A percentile compares a stretch with the other conserved stretches of the same genome.
Conservation (phyloP, 192 early-diverging fungal genomes). For the Coemansia umbellata region DNA sequence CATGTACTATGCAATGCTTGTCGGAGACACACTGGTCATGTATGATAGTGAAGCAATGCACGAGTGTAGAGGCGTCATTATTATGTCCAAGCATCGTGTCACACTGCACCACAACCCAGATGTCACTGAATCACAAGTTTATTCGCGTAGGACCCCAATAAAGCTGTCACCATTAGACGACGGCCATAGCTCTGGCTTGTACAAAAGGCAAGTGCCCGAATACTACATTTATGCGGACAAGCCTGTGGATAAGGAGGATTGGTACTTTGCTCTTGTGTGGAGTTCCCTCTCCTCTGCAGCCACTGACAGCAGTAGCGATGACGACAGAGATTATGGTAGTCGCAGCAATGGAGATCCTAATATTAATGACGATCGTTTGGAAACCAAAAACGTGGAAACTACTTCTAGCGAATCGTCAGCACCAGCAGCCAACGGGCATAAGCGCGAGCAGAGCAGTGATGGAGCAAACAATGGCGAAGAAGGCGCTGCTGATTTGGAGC, state of each 20-base stretch:
- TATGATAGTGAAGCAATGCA: conserved; percentile 74
- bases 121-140: conserved; percentile 62
- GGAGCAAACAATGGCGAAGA: not conserved
- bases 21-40: conserved; percentile 74
- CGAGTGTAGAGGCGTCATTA: conserved; percentile 78
- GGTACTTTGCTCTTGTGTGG: conserved; percentile 78
- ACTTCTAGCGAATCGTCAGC: not conserved
- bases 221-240: conserved; percentile 60
- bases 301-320: conserved; percentile 11
- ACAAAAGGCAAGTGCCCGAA: conserved; percentile 31
- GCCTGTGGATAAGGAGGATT: conserved; percentile 81
- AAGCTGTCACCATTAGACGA: conserved; percentile 30
- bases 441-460: too few relatives aligned
- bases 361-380: not conserved
- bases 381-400: not conserved
- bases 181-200: conserved; percentile 7
- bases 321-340: conserved; percentile 4
- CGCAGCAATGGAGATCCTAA: not conserved
- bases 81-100: conserved; percentile 63
- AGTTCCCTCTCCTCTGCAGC: conserved; percentile 52
- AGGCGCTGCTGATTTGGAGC: not conserved
- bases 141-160: conserved; percentile 57
- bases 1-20: conserved; percentile 69
- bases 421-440: not conserved
- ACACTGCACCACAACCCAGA: conserved; percentile 48